These are phyloP conservation scores for Salix udensis DNA, from an alignment of 345 rosid genomes.

Conservation along the genomic window DNA sequence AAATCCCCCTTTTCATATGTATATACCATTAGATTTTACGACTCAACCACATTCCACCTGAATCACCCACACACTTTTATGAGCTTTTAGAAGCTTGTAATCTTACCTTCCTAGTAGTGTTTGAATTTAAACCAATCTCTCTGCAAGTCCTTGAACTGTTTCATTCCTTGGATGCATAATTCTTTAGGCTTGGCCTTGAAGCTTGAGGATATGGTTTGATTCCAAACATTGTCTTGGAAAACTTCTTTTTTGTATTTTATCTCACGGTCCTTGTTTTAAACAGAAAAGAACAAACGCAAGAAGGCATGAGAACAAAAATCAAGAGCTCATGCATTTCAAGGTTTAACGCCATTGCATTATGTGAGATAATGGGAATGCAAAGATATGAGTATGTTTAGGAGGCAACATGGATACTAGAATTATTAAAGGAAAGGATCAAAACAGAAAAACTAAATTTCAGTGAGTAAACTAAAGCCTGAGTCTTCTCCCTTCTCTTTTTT, in stretches of 20 bases:
- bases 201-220: neutral
- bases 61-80: neutral
- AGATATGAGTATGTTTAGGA: neutral
- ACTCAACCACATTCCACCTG: neutral
- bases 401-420: neutral
- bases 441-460: neutral
- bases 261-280: neutral
- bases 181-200: neutral
- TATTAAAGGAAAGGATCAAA: neutral
- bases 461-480: neutral
- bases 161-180: neutral
- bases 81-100: neutral
- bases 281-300: neutral
- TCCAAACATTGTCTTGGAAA: too few relatives aligned
- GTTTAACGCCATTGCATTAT: neutral
- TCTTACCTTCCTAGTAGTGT: neutral
- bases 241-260: neutral
- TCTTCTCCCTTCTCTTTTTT: neutral
- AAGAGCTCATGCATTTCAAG: neutral
- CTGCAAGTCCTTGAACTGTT: neutral
- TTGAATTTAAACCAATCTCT: neutral
- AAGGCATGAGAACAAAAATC: neutral
- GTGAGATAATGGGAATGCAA: neutral
- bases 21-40: neutral
- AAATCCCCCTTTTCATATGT: neutral